Conservation (phyloP, 768 basidiomycete genomes). For the Serendipita sp. region DNA sequence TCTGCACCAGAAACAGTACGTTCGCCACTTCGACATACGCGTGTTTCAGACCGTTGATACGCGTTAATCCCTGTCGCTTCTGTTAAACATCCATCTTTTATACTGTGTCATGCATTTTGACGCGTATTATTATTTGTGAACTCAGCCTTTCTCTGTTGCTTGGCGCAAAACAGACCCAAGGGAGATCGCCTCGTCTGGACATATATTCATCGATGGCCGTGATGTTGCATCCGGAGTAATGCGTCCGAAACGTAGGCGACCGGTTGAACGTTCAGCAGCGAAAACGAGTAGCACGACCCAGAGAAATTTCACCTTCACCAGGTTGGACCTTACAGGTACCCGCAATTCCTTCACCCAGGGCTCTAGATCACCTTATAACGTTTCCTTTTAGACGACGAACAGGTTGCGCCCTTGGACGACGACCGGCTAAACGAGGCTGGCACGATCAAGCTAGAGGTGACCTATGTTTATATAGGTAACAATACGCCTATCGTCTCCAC, state of each 20-base stretch:
- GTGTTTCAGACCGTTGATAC: too few relatives aligned
- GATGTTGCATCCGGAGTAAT: slow-evolving; percentile 7
- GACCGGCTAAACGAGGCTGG: background rate
- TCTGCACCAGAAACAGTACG: background rate
- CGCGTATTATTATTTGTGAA: background rate
- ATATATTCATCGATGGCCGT: slow-evolving; percentile 7
- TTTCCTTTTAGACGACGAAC: background rate
- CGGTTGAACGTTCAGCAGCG: slow-evolving; percentile 1
- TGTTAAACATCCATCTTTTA: background rate
- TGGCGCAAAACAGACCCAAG: slow-evolving; percentile 3
- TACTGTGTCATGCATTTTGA: background rate
- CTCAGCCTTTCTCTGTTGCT: slow-evolving; percentile 1
- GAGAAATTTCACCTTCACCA: background rate
- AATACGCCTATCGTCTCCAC: background rate
- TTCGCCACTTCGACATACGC: background rate
- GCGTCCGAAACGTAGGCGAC: slow-evolving; percentile 3
- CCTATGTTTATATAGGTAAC: background rate
- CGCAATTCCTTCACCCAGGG: background rate
- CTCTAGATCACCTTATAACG: background rate
- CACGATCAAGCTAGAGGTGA: background rate
- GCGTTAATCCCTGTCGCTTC: background rate
- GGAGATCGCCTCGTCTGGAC: slow-evolving; percentile 2
- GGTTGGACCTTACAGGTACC: slow-evolving; percentile 2
- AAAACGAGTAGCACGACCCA: background rate
- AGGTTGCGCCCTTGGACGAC: background rate